Base-by-base conservation (phyloP, 2,329 filamentous ascomycete genomes). In the Diaporthe citriasiana region DNA sequence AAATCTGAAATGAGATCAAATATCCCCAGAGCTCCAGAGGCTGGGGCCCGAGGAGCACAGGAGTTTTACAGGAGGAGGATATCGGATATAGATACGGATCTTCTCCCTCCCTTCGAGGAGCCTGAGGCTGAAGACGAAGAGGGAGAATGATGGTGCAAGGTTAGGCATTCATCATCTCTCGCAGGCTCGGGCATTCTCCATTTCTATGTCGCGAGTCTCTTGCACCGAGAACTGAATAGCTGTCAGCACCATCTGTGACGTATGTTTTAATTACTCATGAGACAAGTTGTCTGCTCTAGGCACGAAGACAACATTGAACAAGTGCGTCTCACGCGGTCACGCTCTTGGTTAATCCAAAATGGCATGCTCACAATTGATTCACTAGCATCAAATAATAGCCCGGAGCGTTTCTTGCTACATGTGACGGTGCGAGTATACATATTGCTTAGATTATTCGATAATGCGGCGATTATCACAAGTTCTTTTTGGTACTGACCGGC, bases 31-130 rank as follows among this genome's bases (percentile, higher is more conserved):
- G 17, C 78, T 76, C 22, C 59, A 15, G 33, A 33, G 1, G 19
- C 38, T 15, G 33, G 35, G 3, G 12, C 19, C 4, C 3, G 38
- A 78, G 79, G 17, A 76, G 77, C 38, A 80, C 78, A 78, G 76
- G 74, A 63, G 72, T 78, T 60, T 4, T 71, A 73, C 66, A 69
- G 73, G 33, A 78, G 75, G 13, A 79, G 77, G 19, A 75, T 78
- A 69, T 74, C 77, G 25, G 70, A 72, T 50, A 75, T 73, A 25
- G 70, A 72, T 13, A 66, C 71, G 22, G 33, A 59, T 19, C 27
- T 75, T 38, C 17, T 56, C 55, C 42, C 69, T 25, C 47, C 53
- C 17, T 35, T n/a, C 10, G 70, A 75, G 50, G 40, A 50, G 7
- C 70, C 50, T 22, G 66, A 71, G 57, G 65, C 22, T 35, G 60